Base-by-base conservation (phyloP, 73 alveolate species). In the Paramecium caudatum region DNA sequence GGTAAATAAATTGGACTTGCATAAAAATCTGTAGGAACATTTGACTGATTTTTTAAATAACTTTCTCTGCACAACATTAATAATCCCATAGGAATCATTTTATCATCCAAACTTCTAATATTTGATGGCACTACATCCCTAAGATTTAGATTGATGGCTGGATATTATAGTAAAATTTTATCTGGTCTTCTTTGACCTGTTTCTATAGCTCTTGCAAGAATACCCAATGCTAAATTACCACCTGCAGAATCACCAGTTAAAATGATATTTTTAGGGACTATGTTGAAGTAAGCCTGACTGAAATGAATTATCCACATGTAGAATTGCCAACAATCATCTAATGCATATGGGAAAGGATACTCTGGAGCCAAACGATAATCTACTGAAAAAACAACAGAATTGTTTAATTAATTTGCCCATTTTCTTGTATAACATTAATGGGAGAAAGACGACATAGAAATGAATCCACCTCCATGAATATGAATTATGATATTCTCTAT, bases 391-490 rank as follows among this genome's bases (percentile, higher is more conserved):
- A 86, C 37, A 33, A 94, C 65, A 9, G 97, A 94, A 36, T 91
- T 92, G 27, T 70, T 92, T n/a, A 93, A 23, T 50, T 92, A 91
- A 69, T 95, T 95, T 15, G 98, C 98, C 99, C 99, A 97, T 70
- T 91, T 91, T 91, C 98, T 92, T 3, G 98, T 94, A 61, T 97
- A 97, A 25, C 70, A 82, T 91, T 97, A 96, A 93, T 98, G 99
- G 19, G 98, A 91, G 25, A 90, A 92, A 12, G 99, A 95, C 32
- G 97, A 82, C 99, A 96, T 95, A 7, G 99, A 84, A 0, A 98
- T 96, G 68, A 98, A 98, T 21, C 99, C 99, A 7, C 99, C 99
- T 17, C 99, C 99, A 87, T 98, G 99, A 7, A 98, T 92, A 91
- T 96, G 99, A 1, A 96, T 69, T 7, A 94, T 55, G 10, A 96